Evolutionary conservation across 768 basidiomycete genomes (phyloP).

Genomic region (Macrolepiota albuminosa): DNA sequence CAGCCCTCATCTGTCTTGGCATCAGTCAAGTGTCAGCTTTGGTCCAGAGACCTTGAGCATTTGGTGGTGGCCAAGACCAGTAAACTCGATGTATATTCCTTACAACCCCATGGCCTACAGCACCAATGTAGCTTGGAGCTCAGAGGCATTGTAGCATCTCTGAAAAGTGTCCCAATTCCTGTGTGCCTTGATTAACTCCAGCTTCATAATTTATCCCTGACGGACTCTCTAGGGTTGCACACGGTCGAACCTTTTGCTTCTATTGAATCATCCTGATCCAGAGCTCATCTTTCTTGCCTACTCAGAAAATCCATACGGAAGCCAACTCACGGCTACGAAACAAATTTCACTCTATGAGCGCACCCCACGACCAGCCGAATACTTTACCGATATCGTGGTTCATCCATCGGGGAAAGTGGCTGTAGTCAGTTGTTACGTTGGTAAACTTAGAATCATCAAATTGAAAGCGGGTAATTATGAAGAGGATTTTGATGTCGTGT

Average conservation of each 20-base stretch:
- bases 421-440: constrained; percentile 61
- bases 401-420: constrained; percentile 58
- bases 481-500: constrained; percentile 64
- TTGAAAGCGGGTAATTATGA: constrained; percentile 51
- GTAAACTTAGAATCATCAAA: constrained; percentile 61
- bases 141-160: constrained; percentile 60
- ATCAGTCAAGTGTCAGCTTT: constrained; percentile 66
- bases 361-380: constrained; percentile 59
- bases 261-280: constrained; percentile 76
- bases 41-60: constrained; percentile 49
- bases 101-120: constrained; percentile 55
- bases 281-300: constrained; percentile 63
- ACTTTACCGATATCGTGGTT: constrained; percentile 65
- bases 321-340: constrained; percentile 35
- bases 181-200: constrained; percentile 31
- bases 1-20: constrained; percentile 65
- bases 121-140: constrained; percentile 58
- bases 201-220: constrained; percentile 13
- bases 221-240: constrained; percentile 23
- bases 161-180: constrained; percentile 50
- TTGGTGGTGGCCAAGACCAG: constrained; percentile 67
- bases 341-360: constrained; percentile 53
- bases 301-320: constrained; percentile 27
- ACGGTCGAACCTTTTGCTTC: constrained; percentile 52
- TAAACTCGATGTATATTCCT: constrained; percentile 62